Conservation (phyloP, 1,284 basidiomycete genomes). For the Hymenochaete sp. region DNA sequence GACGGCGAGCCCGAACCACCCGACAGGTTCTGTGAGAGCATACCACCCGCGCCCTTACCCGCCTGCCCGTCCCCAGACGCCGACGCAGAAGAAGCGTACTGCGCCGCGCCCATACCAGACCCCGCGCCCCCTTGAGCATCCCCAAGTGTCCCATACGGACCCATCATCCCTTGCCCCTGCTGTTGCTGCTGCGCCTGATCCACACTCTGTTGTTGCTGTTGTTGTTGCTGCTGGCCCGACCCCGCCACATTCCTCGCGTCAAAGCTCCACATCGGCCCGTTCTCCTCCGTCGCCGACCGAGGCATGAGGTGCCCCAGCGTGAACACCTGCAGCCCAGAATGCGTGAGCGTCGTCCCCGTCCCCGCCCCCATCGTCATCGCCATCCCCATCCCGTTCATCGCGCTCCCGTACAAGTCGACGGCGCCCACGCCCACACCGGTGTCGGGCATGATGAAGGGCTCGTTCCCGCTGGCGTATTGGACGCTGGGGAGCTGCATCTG, state of each 20-base stretch:
- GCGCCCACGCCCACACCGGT: slow-evolving; percentile 15
- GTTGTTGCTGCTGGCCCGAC: slow-evolving; percentile 7
- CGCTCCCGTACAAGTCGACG: slow-evolving; percentile 24
- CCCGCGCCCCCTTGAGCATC: no score
- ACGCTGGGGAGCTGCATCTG: slow-evolving; percentile 17
- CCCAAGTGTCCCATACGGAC: no score
- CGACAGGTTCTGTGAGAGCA: no score
- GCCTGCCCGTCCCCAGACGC: slow-evolving; percentile 3
- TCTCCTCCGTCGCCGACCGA: slow-evolving; percentile 40
- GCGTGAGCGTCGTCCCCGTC: slow-evolving; percentile 26
- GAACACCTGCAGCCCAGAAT: slow-evolving; percentile 71
- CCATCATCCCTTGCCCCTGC: slow-evolving; percentile 4
- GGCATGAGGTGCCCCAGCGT: slow-evolving; percentile 77
- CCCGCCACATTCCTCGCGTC: slow-evolving; percentile 25
- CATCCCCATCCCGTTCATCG: slow-evolving; percentile 4
- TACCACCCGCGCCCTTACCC: slow-evolving; percentile 1
- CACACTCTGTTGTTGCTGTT: slow-evolving; percentile 1
- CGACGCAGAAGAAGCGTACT: slow-evolving; percentile 8
- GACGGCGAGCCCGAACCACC: slow-evolving; percentile 19
- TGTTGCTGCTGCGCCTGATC: slow-evolving; percentile 3
- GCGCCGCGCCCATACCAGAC: not conserved
- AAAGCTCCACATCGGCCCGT: slow-evolving; percentile 51
- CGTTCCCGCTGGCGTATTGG: slow-evolving; percentile 25
- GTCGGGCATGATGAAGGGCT: slow-evolving; percentile 34
- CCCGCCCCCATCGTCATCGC: slow-evolving; percentile 1